Evolutionary conservation across 208 protist species (phyloP).

Genomic region (Trypanosoma lewisi): DNA sequence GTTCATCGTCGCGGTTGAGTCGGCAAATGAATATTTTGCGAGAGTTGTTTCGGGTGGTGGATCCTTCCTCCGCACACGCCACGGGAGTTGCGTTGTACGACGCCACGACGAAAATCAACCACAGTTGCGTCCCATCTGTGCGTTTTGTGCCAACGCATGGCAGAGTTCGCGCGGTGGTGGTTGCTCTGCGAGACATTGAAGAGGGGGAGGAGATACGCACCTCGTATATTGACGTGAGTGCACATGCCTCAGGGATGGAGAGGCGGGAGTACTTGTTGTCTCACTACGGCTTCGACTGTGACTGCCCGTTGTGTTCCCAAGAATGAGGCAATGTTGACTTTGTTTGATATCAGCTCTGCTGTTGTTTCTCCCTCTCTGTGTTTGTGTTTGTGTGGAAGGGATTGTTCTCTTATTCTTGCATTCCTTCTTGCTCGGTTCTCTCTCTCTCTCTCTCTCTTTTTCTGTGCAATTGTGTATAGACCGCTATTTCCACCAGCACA

Average conservation of each 20-base stretch:
- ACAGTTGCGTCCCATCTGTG: conserved; percentile 54
- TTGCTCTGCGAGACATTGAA: conserved; percentile 34
- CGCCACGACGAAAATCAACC: conserved; percentile 48
- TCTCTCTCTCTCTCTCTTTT: conserved; percentile 2
- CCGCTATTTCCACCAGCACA: not conserved
- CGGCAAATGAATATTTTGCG: conserved; percentile 10
- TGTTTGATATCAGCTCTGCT: not conserved
- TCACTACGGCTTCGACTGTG: conserved; percentile 50
- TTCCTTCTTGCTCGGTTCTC: not conserved
- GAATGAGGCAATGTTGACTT: not conserved
- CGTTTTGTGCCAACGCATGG: conserved; percentile 40
- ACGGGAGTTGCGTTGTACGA: conserved; percentile 51
- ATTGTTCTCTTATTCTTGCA: not conserved
- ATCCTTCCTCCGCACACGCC: conserved; percentile 20
- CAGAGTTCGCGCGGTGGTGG: conserved; percentile 29
- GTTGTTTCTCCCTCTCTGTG: not conserved
- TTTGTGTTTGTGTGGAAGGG: not conserved
- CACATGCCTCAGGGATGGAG: conserved; percentile 16
- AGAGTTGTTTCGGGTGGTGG: conserved; percentile 11
- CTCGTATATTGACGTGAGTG: conserved; percentile 41
- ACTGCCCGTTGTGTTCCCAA: conserved; percentile 33
- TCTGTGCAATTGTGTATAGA: not conserved
- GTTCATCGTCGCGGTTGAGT: not conserved
- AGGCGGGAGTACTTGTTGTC: conserved; percentile 27
- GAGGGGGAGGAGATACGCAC: conserved; percentile 39